Evolutionary conservation across 140 eudicot genomes (phyloP).

Genomic region (Flaveria floridana): DNA sequence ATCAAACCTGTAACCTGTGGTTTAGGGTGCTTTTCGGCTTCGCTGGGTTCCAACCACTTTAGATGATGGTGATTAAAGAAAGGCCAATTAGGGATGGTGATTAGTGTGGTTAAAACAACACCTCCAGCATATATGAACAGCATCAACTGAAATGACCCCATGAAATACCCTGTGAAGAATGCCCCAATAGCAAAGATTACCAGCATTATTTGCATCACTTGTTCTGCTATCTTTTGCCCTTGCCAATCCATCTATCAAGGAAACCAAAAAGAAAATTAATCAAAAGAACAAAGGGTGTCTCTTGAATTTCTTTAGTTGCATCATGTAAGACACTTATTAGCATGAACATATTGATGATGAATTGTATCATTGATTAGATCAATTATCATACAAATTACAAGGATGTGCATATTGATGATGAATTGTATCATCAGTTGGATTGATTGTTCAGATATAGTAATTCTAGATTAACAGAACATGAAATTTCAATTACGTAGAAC

Average conservation of each 20-base stretch:
- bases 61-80: slow-evolving; percentile 46
- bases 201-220: slow-evolving; percentile 53
- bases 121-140: slow-evolving; percentile 47
- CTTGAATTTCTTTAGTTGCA: neutral
- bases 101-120: slow-evolving; percentile 47
- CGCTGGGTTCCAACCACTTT: slow-evolving; percentile 53
- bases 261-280: neutral
- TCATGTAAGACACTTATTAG: neutral
- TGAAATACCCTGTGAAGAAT: slow-evolving; percentile 40
- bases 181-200: slow-evolving; percentile 42
- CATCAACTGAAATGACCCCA: slow-evolving; percentile 59
- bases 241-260: slow-evolving; percentile 61
- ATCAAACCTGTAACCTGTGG: slow-evolving; percentile 36
- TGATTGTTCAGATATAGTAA: neutral
- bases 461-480: neutral
- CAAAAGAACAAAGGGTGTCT: neutral
- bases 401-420: neutral
- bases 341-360: neutral
- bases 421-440: too few relatives aligned
- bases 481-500: too few relatives aligned
- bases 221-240: slow-evolving; percentile 67
- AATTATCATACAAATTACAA: neutral
- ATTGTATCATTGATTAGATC: neutral
- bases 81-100: slow-evolving; percentile 56
- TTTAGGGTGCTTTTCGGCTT: slow-evolving; percentile 46